Base-by-base conservation (phyloP, 352 stramenopile species). In the Blastocystis sp. region DNA sequence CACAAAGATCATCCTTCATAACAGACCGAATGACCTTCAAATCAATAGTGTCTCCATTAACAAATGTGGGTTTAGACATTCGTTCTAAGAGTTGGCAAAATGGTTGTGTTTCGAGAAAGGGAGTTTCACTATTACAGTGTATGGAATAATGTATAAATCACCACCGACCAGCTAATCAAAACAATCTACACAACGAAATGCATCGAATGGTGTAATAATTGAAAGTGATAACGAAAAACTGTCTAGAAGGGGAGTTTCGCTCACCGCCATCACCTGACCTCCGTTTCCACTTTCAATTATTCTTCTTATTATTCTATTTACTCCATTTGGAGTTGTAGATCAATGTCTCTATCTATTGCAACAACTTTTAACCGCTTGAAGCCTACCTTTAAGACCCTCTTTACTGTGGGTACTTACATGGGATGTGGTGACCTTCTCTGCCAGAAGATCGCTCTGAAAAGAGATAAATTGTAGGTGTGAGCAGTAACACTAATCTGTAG, bases 321-420 rank as follows among this genome's bases (percentile, higher is more conserved):
- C 73, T 85, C 73, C 73, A 65, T 45, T 85, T 85, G 73, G 73
- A 85, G 73, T 85, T 85, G 16, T 85, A 85, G 73, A 69, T 85
- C 59, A 41, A 85, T 85, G 73, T 85, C 73, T 39, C 73, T 85
- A 54, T 24, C 73, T 62, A 37, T 65, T 55, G 68, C 34, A 50
- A 45, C 30, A 56, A 43, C 43, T 41, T 47, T 68, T 18, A 68
- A n/a, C 68, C 73, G 73, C 34, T 53, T 85, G 45, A 85, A 39
- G 43, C 73, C 73, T 41, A 53, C 63, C 20, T 26, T 62, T 7
- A 85, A 85, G 53, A 85, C 73, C 1, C 43, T 59, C n/a, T 26
- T 85, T 2, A 85, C 73, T 85, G 73, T 85, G 3, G 73, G 73
- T 68, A 39, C 55, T 24, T 85, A 85, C 26, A 85, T 85, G 73